Percentiles rank a stretch among this genome's conserved stretches.
phyloP scores from a whole-genome alignment of 148 eudicot species.

The Camellia japonica region DNA sequence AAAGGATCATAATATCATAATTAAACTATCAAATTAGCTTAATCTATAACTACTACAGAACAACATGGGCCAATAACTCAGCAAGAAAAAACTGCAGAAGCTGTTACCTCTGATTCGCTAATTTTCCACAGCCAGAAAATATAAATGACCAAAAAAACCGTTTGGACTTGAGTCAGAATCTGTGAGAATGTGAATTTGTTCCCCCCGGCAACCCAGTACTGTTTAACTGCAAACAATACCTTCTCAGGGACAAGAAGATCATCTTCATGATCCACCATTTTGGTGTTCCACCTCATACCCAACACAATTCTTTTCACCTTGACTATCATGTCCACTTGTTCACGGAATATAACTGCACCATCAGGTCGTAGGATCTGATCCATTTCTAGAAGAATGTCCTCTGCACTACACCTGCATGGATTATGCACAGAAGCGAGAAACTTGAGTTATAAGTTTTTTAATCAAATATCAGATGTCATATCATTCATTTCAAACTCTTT shows the following conservation, averaged over 20 bases:
- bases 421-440: neutral
- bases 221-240: slow-evolving; percentile 41
- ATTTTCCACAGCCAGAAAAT: no score
- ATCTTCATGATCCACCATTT: slow-evolving; percentile 48
- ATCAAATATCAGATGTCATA: no score
- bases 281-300: slow-evolving; percentile 45
- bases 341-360: slow-evolving; percentile 37
- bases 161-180: no score
- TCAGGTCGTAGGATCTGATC: slow-evolving; percentile 45
- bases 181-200: slow-evolving; percentile 23
- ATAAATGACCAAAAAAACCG: no score
- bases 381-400: slow-evolving; percentile 41
- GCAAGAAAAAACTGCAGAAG: no score
- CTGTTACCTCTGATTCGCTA: no score
- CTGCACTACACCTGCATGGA: slow-evolving; percentile 33
- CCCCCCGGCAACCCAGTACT: slow-evolving; percentile 41
- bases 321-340: slow-evolving; percentile 34
- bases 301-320: slow-evolving; percentile 36
- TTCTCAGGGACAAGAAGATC: slow-evolving; percentile 43
- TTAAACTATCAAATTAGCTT: no score
- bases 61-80: no score
- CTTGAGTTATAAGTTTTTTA: no score
- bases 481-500: no score
- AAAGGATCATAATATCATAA: no score
- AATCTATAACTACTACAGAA: no score